Base-by-base conservation (phyloP, 2,329 filamentous ascomycete genomes). In the Pestalotiopsis sp. region DNA sequence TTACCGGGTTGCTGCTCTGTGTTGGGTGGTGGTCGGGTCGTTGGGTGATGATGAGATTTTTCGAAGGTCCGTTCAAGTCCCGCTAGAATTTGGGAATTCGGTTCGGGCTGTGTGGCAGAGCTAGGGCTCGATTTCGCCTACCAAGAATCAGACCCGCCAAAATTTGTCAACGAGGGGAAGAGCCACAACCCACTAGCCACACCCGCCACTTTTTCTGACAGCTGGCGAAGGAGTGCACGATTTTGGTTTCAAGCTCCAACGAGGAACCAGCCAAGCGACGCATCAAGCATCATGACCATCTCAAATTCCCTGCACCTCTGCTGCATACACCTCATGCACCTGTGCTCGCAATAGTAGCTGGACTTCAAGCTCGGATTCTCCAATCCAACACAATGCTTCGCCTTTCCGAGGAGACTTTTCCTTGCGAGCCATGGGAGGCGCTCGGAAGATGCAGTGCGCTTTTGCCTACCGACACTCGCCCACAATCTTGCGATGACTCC, bases 1-100 rank as follows among this genome's bases (percentile, higher is more conserved):
- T 80, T 76, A 79, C 78, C 72, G 59, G 78, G 70, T 76, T 80
- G 79, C 78, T 58, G 52, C 52, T 59, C 14, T 40, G 55, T 68
- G 70, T 70, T 69, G 69, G 71, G 71, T 68, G 70, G 73, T 63
- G 65, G 66, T 70, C 69, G 68, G 70, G 66, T 71, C 70, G 64
- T 39, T 66, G 48, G 60, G 64, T 64, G 56, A 59, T 66, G 64
- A 48, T 66, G 64, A 66, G 52, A 48, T 40, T 58, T 58, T 66
- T 55, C 52, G 38, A 52, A 66, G 64, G 17, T 38, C 40, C 48
- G 26, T 40, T 24, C 24, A 66, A 59, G 64, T 66, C 44, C 64
- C 40, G 55, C 64, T 58, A 24, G 30, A 66, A 58, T 66, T 58
- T 58, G 64, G 55, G 64, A 66, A 59, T 66, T 66, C 64, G 64